phyloP scores from a whole-genome alignment of 441 rosid genomes.

The Kokia cookei region DNA sequence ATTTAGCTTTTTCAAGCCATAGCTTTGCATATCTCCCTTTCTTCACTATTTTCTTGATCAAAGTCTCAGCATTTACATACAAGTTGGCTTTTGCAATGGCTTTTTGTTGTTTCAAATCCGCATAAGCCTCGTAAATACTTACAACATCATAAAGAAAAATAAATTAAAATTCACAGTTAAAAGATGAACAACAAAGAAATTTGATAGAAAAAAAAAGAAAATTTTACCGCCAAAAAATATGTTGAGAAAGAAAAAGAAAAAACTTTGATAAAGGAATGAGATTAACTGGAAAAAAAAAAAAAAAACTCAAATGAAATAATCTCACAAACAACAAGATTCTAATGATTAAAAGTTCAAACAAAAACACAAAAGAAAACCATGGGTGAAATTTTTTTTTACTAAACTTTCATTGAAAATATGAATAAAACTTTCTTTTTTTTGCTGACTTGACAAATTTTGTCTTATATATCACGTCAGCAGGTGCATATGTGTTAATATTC shows the following conservation, averaged over 20 bases:
- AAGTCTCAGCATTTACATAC: constrained; percentile 42
- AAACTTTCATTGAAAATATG: background rate
- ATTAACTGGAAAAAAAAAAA: background rate
- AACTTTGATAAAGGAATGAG: background rate
- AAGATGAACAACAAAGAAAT: background rate
- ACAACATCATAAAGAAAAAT: constrained; percentile 3
- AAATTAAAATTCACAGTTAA: background rate
- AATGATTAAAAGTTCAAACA: background rate
- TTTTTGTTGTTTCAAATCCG: constrained; percentile 69
- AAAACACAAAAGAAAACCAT: too few relatives aligned
- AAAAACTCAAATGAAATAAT: background rate
- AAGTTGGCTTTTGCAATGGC: constrained; percentile 48
- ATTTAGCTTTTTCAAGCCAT: constrained; percentile 52
- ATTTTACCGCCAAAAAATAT: background rate
- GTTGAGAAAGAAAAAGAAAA: background rate
- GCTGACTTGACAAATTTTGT: too few relatives aligned
- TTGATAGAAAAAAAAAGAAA: background rate
- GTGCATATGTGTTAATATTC: too few relatives aligned
- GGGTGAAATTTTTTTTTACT: background rate
- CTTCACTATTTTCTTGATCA: constrained; percentile 59
- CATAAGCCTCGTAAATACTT: constrained; percentile 56
- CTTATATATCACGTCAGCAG: too few relatives aligned
- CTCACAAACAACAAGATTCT: background rate
- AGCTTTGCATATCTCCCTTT: constrained; percentile 77
- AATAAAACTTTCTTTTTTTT: too few relatives aligned